Percentiles rank a stretch among this genome's conserved stretches.
These are phyloP conservation scores for Sporothrix dimorphospora DNA, from an alignment of 2,329 filamentous ascomycete genomes.

Conservation along the genomic window DNA sequence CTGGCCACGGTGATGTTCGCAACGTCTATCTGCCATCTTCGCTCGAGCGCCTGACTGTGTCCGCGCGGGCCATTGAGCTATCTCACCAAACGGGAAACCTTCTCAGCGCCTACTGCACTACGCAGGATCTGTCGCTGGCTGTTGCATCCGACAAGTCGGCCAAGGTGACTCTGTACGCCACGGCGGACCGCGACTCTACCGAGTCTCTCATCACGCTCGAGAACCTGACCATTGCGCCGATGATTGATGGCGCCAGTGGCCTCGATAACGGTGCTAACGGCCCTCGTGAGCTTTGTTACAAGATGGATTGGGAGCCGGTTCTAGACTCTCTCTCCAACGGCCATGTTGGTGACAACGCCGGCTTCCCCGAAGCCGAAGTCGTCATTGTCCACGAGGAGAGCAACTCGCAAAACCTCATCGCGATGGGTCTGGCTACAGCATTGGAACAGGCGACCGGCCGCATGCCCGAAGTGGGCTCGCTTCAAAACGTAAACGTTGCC, in stretches of 20 bases:
- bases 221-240: conserved; percentile 46
- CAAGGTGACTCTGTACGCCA: conserved; percentile 45
- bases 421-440: conserved; percentile 41
- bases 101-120: conserved; percentile 45
- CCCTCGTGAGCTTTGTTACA: conserved; percentile 51
- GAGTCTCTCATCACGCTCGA: conserved; percentile 43
- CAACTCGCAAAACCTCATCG: conserved; percentile 41
- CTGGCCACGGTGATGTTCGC: conserved; percentile 39
- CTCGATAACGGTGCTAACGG: conserved; percentile 36
- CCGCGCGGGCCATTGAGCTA: conserved; percentile 37
- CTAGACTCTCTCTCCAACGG: conserved; percentile 34
- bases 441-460: conserved; percentile 42
- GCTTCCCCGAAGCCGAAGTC: conserved; percentile 40
- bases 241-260: conserved; percentile 43
- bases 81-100: conserved; percentile 39
- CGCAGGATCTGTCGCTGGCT: conserved; percentile 35
- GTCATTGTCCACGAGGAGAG: conserved; percentile 46
- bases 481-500: conserved; percentile 39
- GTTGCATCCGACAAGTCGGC: conserved; percentile 41
- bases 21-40: conserved; percentile 50
- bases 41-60: conserved; percentile 45
- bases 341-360: conserved; percentile 19
- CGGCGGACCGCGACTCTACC: conserved; percentile 35
- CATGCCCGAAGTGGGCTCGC: conserved; percentile 39
- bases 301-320: conserved; percentile 51